A percentile compares a stretch with the other conserved stretches of the same genome.
phyloP scores from a whole-genome alignment of 345 rosid genomes.

The Eucalyptus globulus region DNA sequence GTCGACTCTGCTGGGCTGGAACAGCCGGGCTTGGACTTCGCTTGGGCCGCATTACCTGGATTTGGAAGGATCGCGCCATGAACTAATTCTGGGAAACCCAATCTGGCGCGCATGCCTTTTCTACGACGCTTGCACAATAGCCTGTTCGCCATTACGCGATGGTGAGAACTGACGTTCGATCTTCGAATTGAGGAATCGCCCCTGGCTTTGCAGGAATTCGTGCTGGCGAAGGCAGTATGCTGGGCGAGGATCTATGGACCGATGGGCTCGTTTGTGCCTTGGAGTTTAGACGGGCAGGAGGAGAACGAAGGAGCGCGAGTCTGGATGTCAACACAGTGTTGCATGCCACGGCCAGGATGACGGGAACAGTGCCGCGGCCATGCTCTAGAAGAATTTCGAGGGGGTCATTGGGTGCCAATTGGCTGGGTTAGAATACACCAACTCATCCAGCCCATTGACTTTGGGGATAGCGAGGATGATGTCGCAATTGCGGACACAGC shows the following conservation, averaged over 20 bases:
- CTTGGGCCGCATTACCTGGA: background rate
- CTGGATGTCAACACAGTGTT: background rate
- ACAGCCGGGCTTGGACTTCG: background rate
- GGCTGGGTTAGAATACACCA: slow-evolving; percentile 44
- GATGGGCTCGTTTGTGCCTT: slow-evolving; percentile 54
- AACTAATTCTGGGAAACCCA: background rate
- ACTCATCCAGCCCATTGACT: slow-evolving; percentile 30
- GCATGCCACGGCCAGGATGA: background rate
- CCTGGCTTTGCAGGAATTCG: background rate
- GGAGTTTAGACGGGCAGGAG: slow-evolving; percentile 16
- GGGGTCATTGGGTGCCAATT: slow-evolving; percentile 26
- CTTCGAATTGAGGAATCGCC: background rate
- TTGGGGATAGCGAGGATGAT: slow-evolving; percentile 12
- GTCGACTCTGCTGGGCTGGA: background rate
- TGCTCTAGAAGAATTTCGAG: slow-evolving; percentile 1
- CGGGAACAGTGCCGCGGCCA: background rate
- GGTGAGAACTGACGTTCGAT: background rate
- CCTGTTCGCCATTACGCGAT: too few species aligned
- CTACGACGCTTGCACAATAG: background rate
- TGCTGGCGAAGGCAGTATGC: background rate
- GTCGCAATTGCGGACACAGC: slow-evolving; percentile 39
- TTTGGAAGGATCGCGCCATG: background rate
- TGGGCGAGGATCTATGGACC: slow-evolving; percentile 26
- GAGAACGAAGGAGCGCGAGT: background rate
- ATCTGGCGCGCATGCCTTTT: background rate